Percentiles rank a stretch among this genome's conserved stretches.
phyloP scores from a whole-genome alignment of 306 rosid genomes.

The Trifolium subterraneum region DNA sequence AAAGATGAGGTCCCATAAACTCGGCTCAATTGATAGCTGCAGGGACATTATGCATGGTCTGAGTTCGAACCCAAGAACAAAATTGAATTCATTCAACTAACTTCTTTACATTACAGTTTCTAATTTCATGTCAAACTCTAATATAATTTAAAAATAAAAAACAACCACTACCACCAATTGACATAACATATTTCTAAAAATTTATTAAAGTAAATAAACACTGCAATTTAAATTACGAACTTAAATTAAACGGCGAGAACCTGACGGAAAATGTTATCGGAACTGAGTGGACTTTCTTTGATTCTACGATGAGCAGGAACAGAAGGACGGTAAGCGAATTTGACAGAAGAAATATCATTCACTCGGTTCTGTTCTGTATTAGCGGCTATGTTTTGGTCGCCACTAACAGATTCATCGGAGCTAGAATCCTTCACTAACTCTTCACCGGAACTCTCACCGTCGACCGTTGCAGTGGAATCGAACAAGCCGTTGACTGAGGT shows the following conservation, averaged over 20 bases:
- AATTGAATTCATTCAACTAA: not conserved
- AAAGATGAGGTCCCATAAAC: too few species aligned
- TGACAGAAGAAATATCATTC: slow-evolving; percentile 39
- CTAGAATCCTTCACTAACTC: slow-evolving; percentile 47
- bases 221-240: not conserved
- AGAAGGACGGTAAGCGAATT: slow-evolving; percentile 67
- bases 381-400: slow-evolving; percentile 1
- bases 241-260: slow-evolving; percentile 41
- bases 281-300: slow-evolving; percentile 94
- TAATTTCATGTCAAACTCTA: not conserved
- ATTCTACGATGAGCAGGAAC: slow-evolving; percentile 78
- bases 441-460: slow-evolving; percentile 41
- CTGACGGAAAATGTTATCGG: slow-evolving; percentile 85
- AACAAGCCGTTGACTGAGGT: slow-evolving; percentile 33
- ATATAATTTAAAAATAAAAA: not conserved
- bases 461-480: slow-evolving; percentile 45
- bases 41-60: too few species aligned
- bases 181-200: not conserved
- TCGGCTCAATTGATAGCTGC: too few species aligned
- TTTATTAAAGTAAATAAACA: not conserved
- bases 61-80: too few species aligned
- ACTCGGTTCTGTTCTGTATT: not conserved
- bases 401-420: slow-evolving; percentile 37
- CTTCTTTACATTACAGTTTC: not conserved
- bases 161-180: not conserved